phyloP scores from a whole-genome alignment of 2,329 filamentous ascomycete genomes.

The Thyridium curvatum region DNA sequence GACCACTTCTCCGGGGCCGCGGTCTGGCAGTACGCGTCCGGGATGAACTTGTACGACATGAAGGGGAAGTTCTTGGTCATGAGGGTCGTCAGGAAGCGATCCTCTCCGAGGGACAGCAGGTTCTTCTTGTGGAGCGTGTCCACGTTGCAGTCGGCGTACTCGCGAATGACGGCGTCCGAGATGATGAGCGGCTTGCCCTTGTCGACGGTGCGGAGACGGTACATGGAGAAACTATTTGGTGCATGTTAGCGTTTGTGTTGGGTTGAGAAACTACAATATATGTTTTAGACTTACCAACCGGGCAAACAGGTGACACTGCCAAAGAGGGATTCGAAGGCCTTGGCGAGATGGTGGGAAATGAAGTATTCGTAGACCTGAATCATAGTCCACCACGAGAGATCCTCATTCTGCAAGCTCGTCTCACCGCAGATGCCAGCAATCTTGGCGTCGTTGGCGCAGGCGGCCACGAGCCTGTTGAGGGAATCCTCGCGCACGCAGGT shows the following conservation, averaged over 20 bases:
- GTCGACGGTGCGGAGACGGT: slow-evolving; percentile 87
- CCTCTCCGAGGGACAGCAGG: slow-evolving; percentile 84
- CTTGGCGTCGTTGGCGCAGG: slow-evolving; percentile 88
- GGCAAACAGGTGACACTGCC: slow-evolving; percentile 98
- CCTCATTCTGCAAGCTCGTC: slow-evolving; percentile 92
- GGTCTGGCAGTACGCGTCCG: slow-evolving; percentile 88
- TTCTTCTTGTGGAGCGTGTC: slow-evolving; percentile 98
- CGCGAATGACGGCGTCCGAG: slow-evolving; percentile 76
- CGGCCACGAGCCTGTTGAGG: slow-evolving; percentile 84
- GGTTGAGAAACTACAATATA: not conserved
- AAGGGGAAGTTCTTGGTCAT: slow-evolving; percentile 97
- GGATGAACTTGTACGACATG: slow-evolving; percentile 95
- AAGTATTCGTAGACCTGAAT: slow-evolving; percentile 99
- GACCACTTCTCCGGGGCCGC: slow-evolving; percentile 92
- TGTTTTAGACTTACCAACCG: slow-evolving; percentile 72
- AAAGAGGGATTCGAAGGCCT: slow-evolving; percentile 96
- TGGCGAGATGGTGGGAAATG: slow-evolving; percentile 94
- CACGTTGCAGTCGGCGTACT: slow-evolving; percentile 83
- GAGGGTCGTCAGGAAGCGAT: slow-evolving; percentile 92
- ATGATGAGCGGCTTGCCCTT: slow-evolving; percentile 94
- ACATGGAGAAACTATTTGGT: slow-evolving; percentile 85
- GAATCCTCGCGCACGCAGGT: slow-evolving; percentile 90
- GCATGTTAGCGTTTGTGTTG: slow-evolving; percentile 26
- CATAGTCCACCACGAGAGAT: slow-evolving; percentile 97
- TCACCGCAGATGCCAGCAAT: slow-evolving; percentile 98